phyloP scores from a whole-genome alignment of 2,329 filamentous ascomycete species.

The Thelonectria olida region DNA sequence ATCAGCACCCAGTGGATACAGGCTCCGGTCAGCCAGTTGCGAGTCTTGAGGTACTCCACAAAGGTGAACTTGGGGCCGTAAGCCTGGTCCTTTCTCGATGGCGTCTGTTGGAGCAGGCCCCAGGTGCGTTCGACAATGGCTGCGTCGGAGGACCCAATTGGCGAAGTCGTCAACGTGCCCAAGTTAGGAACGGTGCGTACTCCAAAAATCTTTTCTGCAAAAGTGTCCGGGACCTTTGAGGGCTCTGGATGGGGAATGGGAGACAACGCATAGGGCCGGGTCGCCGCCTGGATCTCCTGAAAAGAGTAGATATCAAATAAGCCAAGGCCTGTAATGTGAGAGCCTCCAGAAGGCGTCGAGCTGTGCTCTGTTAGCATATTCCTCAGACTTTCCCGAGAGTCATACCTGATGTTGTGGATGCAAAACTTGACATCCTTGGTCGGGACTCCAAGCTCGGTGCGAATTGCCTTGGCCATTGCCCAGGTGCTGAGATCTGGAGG shows the following conservation, averaged over 20 bases:
- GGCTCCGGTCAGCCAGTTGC: constrained; percentile 60
- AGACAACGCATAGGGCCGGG: constrained; percentile 65
- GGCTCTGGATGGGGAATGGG: constrained; percentile 58
- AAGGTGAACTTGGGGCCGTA: constrained; percentile 72
- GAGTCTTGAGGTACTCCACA: constrained; percentile 61
- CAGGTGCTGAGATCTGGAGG: constrained; percentile 68
- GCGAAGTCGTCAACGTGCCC: constrained; percentile 64
- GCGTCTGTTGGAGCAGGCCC: constrained; percentile 63
- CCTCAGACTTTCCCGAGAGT: neutral
- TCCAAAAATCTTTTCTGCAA: constrained; percentile 60
- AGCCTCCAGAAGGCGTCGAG: constrained; percentile 67
- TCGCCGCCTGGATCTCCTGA: constrained; percentile 55
- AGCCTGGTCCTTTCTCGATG: constrained; percentile 53
- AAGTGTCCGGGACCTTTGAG: constrained; percentile 36
- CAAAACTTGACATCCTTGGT: constrained; percentile 65
- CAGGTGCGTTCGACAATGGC: constrained; percentile 69
- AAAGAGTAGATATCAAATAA: constrained; percentile 63
- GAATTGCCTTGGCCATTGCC: constrained; percentile 60
- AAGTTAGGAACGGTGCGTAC: constrained; percentile 59
- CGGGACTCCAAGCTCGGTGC: constrained; percentile 57
- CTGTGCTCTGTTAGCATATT: constrained; percentile 28
- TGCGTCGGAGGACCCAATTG: constrained; percentile 59
- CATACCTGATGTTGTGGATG: constrained; percentile 53
- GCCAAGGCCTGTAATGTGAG: constrained; percentile 72
- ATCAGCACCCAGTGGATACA: constrained; percentile 59